Evolutionary conservation across 345 rosid genomes (phyloP), one percentile per base, ranked within the genome.

Genomic region (Citrus medica): DNA sequence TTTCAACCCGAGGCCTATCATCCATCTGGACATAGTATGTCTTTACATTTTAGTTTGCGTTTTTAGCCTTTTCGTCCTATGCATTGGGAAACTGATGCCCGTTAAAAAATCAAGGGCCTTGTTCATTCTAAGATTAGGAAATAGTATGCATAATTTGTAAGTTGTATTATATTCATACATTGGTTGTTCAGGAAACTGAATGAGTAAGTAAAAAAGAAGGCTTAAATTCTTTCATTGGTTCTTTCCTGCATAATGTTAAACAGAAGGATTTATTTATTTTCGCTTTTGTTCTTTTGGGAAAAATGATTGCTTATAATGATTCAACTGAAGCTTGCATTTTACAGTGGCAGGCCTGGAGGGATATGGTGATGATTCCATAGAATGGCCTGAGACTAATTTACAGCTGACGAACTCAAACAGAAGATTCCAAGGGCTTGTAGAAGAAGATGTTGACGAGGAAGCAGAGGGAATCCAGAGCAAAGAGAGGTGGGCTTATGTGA

Each of bases 401-500:
- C 81, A 80, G 65, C 33, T 68, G 46, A 85, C 81, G 71, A 83
- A 74, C 65, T 80, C 80, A 7, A 82, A 81, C 68, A 33, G 71
- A 46, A 75, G 76, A 19, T 67, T 75, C 76, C 85, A 73, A 19
- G 78, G 79, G 75, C 79, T 77, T 51, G 16, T 64, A 4, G 38
- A 30, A n/a, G 83, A 80, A 5, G 79, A 83, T 9, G 69, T 80
- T 19, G 88, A 87, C 6, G 93, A 88, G 8, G 89, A 89, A 80
- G 83, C 81, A 21, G 89, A 86, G 40, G 87, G 84, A 4, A 81
- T 85, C 35, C 86, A 85, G 74, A 82, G 92, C 92, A 88, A 72
- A 75, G 88, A 86, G 70, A 89, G 80, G 67, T 76, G 85, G 85
- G 84, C 82, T 74, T 90, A 88, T 82, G 89, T 89, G 9, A 91